Base-by-base conservation (phyloP, 108 stramenopile species). In the Schizochytrium sp. region DNA sequence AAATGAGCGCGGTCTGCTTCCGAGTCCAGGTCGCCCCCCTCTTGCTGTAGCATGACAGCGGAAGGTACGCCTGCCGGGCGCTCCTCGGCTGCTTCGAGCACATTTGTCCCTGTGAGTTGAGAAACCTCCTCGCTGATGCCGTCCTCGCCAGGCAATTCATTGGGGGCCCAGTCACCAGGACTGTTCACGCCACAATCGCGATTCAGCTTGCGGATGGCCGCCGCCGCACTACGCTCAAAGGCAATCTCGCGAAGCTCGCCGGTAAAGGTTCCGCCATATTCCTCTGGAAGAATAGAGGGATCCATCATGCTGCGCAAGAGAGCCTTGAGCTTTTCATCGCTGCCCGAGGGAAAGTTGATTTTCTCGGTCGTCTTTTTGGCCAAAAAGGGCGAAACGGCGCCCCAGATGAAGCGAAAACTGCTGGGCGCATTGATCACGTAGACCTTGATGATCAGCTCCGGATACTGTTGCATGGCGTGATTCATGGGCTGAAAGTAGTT, bases 401-500 rank as follows among this genome's bases (percentile, higher is more conserved):
- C 51, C 76, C 76, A 83, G 25, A 53, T 53, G 76, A 83, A 83
- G 48, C 76, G 45, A 5, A 83, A 83, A 12, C 48, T 53, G 51
- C 76, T 83, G 2, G 76, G 76, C 45, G 76, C 76, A 45, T 83
- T 83, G 23, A 83, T 83, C 10, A 83, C 51, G 1, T 83, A 53
- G 48, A 83, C 76, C 4, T 83, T 83, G n/a, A 83, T 83, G 76
- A 83, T 83, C 16, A 83, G 76, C 51, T 83, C 76, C n/a, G 76
- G 76, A 45, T 83, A 83, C 28, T 83, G 76, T 23, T 83, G 76
- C 76, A 83, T 83, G 76, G 48, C 45, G 51, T 83, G 76, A 23
- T 83, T 83, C 76, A 83, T 83, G 51, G 76, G 76, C 76, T 83
- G 76, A 23, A 83, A 83, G 76, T 53, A 83, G 51, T 83, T 83